phyloP scores from a whole-genome alignment of 2,329 filamentous ascomycete species.

The Talaromyces verruculosus region DNA sequence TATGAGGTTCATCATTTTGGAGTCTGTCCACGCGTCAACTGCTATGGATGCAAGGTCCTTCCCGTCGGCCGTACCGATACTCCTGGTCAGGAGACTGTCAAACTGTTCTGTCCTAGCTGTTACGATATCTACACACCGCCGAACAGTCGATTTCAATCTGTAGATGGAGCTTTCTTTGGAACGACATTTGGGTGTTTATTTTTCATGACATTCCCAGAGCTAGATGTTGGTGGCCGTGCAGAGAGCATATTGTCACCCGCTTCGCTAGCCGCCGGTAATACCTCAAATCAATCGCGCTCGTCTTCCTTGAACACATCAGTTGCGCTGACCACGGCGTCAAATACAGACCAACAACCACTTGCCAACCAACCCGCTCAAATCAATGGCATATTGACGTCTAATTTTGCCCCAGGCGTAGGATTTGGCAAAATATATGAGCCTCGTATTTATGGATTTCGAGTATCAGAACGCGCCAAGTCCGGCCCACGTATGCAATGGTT shows the following conservation, averaged over 20 bases:
- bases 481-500: conserved; percentile 98
- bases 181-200: conserved; percentile 96
- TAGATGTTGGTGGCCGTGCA: conserved; percentile 73
- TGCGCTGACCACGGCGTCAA: conserved; percentile 28
- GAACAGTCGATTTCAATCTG: conserved; percentile 94
- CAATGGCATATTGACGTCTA: conserved; percentile 83
- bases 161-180: conserved; percentile 97
- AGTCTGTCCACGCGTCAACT: conserved; percentile 89
- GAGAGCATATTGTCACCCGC: conserved; percentile 44
- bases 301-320: conserved; percentile 32
- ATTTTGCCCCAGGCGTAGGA: conserved; percentile 86
- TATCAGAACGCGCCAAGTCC: conserved; percentile 83
- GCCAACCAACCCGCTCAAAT: conserved; percentile 57
- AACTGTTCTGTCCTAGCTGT: conserved; percentile 95
- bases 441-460: conserved; percentile 93
- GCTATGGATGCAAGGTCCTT: conserved; percentile 83
- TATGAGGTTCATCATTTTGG: conserved; percentile 97
- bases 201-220: conserved; percentile 96
- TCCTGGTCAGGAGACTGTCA: conserved; percentile 94
- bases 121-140: conserved; percentile 96
- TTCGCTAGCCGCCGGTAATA: conserved; percentile 24
- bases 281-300: conserved; percentile 33
- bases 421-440: conserved; percentile 84
- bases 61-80: conserved; percentile 93
- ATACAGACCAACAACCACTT: conserved; percentile 37